Percentiles rank a stretch among this genome's conserved stretches.
Evolutionary conservation across 192 early-diverging fungal genomes (phyloP).

Genomic region (Anaeromyces robustus): DNA sequence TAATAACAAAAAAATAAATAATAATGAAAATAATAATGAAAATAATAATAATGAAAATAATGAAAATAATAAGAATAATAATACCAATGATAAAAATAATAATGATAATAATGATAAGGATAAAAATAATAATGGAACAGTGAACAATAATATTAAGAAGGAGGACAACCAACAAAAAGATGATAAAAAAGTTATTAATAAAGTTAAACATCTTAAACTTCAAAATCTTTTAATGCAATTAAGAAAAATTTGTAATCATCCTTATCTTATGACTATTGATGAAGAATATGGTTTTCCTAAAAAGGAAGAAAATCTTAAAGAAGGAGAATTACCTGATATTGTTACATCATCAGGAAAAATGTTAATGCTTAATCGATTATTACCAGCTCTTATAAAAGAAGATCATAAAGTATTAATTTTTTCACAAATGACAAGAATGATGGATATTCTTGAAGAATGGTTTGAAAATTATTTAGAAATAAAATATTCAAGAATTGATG

Average conservation of each 20-base stretch:
- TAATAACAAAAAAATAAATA: background rate
- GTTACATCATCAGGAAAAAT: slow-evolving; percentile 76
- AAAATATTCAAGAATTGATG: slow-evolving; percentile 35
- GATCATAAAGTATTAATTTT: slow-evolving; percentile 91
- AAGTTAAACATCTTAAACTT: slow-evolving; percentile 16
- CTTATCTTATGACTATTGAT: slow-evolving; percentile 77
- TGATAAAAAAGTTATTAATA: background rate
- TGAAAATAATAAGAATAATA: background rate
- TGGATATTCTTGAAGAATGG: slow-evolving; percentile 70
- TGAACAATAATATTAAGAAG: background rate
- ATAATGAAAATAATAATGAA: background rate
- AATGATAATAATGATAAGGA: too few species aligned
- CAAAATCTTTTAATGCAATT: slow-evolving; percentile 61
- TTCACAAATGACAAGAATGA: slow-evolving; percentile 76
- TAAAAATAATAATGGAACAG: too few species aligned
- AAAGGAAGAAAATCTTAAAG: slow-evolving; percentile 5
- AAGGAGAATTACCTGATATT: slow-evolving; percentile 16
- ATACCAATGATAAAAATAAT: too few species aligned
- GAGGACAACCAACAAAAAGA: too few species aligned
- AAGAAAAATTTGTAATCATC: slow-evolving; percentile 92
- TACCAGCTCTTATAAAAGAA: slow-evolving; percentile 57
- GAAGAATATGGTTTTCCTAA: slow-evolving; percentile 30
- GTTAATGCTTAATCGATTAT: slow-evolving; percentile 60
- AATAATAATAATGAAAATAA: background rate
- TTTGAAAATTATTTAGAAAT: slow-evolving; percentile 48